Evolutionary conservation across 768 basidiomycete genomes (phyloP), one percentile per base, ranked within the genome.

Genomic region (Auricularia sp.): DNA sequence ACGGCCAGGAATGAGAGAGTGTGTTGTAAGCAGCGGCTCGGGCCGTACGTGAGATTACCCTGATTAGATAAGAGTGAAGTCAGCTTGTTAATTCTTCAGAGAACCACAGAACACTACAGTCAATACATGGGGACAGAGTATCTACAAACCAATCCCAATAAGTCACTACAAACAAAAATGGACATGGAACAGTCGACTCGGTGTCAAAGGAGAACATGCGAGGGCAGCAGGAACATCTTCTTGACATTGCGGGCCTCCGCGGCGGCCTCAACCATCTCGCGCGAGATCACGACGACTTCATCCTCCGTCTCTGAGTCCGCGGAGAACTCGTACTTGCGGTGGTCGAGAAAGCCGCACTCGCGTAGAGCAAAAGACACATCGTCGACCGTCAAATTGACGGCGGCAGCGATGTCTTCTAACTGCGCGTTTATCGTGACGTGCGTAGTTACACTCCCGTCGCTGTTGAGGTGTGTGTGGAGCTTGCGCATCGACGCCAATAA

Each of bases 341-440:
- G 77, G 63, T 75, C 77, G 18, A 97, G 79, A 63, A 98, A 74
- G 35, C 94, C 93, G 66, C 90, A 88, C 72, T 95, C 93, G 64
- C 90, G 88, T 69, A 98, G 74, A 2, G 94, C 92, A 75, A 92
- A 94, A 0, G 92, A 89, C 0, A 87, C 85, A 73, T 98, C 96
- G 64, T 97, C 92, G 0, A 86, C 74, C 1, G 91, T 83, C 63
- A 98, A 77, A 74, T 90, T 88, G 59, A 92, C 92, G 35, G 88
- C 90, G 18, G 80, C 78, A 1, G 93, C 88, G 65, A 98, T 84
- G 42, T 91, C 86, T 8, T 77, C 78, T n/a, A 98, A 81, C 21
- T 88, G 87, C 73, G 89, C 92, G 24, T 76, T 77, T 34, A 90
- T 80, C 51, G 82, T 78, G 65, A 89, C 80, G 67, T 93, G 87